Percentiles rank a stretch among this genome's conserved stretches.
These are phyloP conservation scores for Ligustrum vulgare DNA, from an alignment of 257 asterid genomes.

Conservation along the genomic window DNA sequence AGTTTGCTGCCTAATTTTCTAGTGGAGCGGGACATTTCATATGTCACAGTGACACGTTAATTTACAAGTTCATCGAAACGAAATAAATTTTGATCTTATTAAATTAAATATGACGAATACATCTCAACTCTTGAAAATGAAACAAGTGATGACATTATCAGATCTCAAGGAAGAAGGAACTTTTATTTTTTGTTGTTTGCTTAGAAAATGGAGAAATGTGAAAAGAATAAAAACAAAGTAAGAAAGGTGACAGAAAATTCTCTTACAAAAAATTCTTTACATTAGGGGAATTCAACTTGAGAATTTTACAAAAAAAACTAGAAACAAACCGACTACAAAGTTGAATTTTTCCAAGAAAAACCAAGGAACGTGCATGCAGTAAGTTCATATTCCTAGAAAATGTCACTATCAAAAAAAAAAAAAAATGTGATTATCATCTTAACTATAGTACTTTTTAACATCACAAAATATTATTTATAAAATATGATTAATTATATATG, in stretches of 20 bases:
- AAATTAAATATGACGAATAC: no score
- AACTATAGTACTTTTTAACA: neutral
- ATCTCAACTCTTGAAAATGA: no score
- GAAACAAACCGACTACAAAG: neutral
- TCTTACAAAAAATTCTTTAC: neutral
- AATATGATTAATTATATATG: neutral
- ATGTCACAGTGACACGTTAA: accelerated
- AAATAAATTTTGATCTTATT: no score
- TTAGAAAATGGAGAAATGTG: neutral
- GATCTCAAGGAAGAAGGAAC: neutral
- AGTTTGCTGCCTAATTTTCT: no score
- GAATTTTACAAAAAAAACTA: neutral
- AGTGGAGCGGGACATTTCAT: no score
- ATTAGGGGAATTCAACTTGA: neutral
- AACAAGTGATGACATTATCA: neutral
- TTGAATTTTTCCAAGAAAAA: neutral
- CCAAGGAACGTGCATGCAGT: neutral
- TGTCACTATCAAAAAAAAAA: no score
- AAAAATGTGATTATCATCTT: neutral
- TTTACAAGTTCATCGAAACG: no score
- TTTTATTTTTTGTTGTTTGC: neutral
- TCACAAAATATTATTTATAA: neutral
- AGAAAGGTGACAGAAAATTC: neutral
- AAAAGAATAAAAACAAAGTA: neutral
- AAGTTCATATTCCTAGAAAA: neutral